Evolutionary conservation across 768 basidiomycete species (phyloP).

Genomic region (Mycena rosella): DNA sequence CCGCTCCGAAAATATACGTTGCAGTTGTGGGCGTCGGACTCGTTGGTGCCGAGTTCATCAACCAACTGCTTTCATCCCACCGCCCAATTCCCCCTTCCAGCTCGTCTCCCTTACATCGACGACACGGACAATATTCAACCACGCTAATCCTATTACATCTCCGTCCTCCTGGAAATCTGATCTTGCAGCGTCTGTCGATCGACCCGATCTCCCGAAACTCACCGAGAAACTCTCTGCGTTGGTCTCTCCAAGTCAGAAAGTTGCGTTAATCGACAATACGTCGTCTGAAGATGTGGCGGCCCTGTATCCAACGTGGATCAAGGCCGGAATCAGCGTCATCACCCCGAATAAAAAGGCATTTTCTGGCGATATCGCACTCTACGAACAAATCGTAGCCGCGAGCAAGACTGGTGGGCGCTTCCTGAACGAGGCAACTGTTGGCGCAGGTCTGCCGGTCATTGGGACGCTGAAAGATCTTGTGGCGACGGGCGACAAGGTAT

Average conservation of each 20-base stretch:
- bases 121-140: conserved; percentile 67
- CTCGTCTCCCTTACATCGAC: conserved; percentile 81
- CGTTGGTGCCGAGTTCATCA: conserved; percentile 89
- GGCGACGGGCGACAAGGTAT: conserved; percentile 90
- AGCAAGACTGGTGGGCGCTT: conserved; percentile 75
- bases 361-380: conserved; percentile 78
- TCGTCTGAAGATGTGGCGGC: conserved; percentile 85
- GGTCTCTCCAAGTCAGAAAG: conserved; percentile 60
- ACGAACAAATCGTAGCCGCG: conserved; percentile 73
- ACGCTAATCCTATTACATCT: conserved; percentile 58
- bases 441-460: conserved; percentile 94
- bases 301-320: conserved; percentile 85
- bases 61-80: conserved; percentile 81
- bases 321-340: conserved; percentile 85
- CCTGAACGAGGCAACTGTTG: conserved; percentile 93
- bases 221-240: conserved; percentile 58
- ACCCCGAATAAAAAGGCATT: conserved; percentile 99
- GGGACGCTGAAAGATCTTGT: conserved; percentile 93
- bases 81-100: conserved; percentile 66
- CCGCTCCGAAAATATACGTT: conserved; percentile 57
- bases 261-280: conserved; percentile 92
- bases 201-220: conserved; percentile 57
- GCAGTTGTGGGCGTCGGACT: conserved; percentile 94
- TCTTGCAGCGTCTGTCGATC: conserved; percentile 60
- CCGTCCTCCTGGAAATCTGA: conserved; percentile 60